Evolutionary conservation across 2,329 filamentous ascomycete genomes (phyloP), one percentile per base, ranked within the genome.

Genomic region (Annulohypoxylon truncatum): DNA sequence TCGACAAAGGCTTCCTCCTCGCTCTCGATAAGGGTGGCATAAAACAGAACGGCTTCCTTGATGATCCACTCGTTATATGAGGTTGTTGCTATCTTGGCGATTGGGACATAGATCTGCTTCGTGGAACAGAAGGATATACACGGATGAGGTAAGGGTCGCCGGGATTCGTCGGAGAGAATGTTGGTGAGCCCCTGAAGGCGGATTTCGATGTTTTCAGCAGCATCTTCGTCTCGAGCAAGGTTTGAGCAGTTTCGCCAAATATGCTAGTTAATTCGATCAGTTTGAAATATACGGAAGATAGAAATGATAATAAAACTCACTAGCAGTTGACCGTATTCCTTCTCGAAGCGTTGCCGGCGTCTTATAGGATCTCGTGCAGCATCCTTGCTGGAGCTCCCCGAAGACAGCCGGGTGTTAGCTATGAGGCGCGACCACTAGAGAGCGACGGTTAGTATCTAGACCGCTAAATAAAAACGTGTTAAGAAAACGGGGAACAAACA

Each of bases 1-100:
- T 96, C 92, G 50, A 97, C 88, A 75, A 98, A 96, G 33, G 94
- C 93, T 77, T 97, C 96, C 80, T 97, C 94, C 79, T 98, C 96
- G 77, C 94, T 96, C 80, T 99, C 96, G 74, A 98, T 92, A 68
- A 99, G 85, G 13, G 93, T 94, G 61, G 93, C 93, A 79, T 97
- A 97, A 76, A 97, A 90, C 40, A 90, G 84, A 35, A 97, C 91
- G 24, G 92, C 92, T 75, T 95, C 92, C 70, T 91, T 90, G 72
- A 98, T 91, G 75, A 97, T 90, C 75, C 89, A 90, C 73, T 96
- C 92, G 78, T 97, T 92, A 77, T 93, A 91, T 29, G 92, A 94
- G 0, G 91, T 90, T 2, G 92, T 89, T 2, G 94, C 94, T 72
- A 98, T 94, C 80, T 97, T 94, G 68, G 92, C 92, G 69, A 98